A percentile compares a stretch with the other conserved stretches of the same genome.
Conservation (phyloP, 139 green algal genomes). For the Microglena sp. region DNA sequence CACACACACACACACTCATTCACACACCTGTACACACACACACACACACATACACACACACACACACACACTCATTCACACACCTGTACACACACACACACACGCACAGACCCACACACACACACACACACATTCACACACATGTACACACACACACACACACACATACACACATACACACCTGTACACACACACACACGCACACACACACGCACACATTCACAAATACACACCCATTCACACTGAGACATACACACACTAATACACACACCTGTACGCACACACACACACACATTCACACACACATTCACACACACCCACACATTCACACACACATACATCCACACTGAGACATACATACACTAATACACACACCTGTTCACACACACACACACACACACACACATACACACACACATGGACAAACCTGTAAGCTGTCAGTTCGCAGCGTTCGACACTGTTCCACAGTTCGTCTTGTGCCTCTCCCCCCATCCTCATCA, state of each 20-base stretch:
- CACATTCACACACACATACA: too few species aligned
- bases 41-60: neutral
- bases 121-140: neutral
- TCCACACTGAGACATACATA: too few species aligned
- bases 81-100: neutral
- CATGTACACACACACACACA: neutral
- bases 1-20: neutral
- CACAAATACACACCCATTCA: neutral
- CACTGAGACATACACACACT: neutral
- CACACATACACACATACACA: neutral
- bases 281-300: slow-evolving; percentile 2
- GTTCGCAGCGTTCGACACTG: too few species aligned
- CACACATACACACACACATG: too few species aligned
- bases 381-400: too few species aligned
- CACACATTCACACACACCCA: too few species aligned
- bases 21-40: neutral
- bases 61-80: neutral
- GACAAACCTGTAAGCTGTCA: too few species aligned
- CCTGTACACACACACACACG: neutral
- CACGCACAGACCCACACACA: neutral
- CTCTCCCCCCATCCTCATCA: too few species aligned
- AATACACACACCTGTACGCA: neutral
- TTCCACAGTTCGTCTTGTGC: too few species aligned
- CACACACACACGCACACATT: neutral
- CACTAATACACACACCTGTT: too few species aligned